These are phyloP conservation scores for Hippophae gyantsensis DNA, from an alignment of 306 rosid species.

Conservation along the genomic window DNA sequence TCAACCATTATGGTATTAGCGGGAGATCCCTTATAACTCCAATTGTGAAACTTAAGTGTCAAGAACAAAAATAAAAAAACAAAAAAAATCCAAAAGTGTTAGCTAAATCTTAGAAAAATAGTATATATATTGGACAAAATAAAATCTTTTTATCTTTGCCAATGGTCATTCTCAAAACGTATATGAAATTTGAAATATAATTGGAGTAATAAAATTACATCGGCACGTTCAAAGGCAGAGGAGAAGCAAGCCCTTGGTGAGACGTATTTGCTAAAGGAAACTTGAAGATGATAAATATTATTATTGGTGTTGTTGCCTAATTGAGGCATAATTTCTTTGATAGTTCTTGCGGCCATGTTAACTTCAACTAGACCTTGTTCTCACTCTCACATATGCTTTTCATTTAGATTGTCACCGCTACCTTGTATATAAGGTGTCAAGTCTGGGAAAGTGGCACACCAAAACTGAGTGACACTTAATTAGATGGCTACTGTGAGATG, in stretches of 20 bases:
- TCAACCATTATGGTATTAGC: no score
- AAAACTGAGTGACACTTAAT: constrained; percentile 12
- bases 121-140: no score
- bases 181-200: neutral
- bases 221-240: constrained; percentile 23
- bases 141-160: no score
- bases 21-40: no score
- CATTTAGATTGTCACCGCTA: no score
- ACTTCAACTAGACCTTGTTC: constrained; percentile 2
- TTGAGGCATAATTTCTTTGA: neutral
- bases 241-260: constrained; percentile 16
- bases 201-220: constrained; percentile 5
- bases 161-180: no score
- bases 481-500: neutral
- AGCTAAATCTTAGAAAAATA: no score
- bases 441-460: constrained; percentile 7
- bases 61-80: neutral
- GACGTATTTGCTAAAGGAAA: neutral
- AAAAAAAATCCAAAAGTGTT: neutral
- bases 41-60: no score
- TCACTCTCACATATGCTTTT: neutral
- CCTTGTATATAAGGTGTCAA: neutral
- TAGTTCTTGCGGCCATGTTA: constrained; percentile 16
- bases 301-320: no score
- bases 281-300: no score